Conservation (phyloP, 179 eudicot genomes). For the Amaranthus tricolor region DNA sequence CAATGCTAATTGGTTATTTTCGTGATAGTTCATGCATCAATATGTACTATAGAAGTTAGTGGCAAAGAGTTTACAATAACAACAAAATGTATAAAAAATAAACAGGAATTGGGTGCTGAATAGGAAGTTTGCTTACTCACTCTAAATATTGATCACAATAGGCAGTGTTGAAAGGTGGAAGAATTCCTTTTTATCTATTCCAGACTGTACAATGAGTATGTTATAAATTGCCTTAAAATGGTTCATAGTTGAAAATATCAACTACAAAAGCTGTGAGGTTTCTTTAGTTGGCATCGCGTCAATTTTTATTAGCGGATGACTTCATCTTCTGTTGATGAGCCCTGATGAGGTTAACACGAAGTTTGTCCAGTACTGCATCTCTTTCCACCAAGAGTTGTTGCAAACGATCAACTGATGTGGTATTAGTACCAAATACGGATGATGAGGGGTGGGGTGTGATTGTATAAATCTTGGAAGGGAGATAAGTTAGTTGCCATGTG, state of each 20-base stretch:
- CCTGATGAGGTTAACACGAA: too few species aligned
- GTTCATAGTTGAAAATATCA: not conserved
- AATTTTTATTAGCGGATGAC: too few species aligned
- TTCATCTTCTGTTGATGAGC: too few species aligned
- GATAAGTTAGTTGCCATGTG: too few species aligned
- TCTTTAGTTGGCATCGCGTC: too few species aligned
- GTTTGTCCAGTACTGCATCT: too few species aligned
- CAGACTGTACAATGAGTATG: not conserved
- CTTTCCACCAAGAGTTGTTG: too few species aligned
- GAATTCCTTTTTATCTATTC: not conserved
- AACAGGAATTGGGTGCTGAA: not conserved
- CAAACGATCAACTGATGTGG: too few species aligned
- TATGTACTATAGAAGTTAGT: not conserved
- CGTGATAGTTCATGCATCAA: not conserved
- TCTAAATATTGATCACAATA: slow-evolving; percentile 3
- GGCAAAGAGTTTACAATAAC: not conserved
- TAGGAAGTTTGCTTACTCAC: not conserved
- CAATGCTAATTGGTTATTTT: not conserved
- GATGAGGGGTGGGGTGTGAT: too few species aligned
- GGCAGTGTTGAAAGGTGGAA: not conserved
- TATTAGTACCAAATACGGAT: too few species aligned
- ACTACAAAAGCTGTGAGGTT: not conserved
- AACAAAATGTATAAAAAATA: not conserved
- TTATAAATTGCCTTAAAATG: not conserved
- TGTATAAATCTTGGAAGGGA: too few species aligned